Conservation (phyloP, 352 stramenopile species). For the Elongisporangium senticosum region DNA sequence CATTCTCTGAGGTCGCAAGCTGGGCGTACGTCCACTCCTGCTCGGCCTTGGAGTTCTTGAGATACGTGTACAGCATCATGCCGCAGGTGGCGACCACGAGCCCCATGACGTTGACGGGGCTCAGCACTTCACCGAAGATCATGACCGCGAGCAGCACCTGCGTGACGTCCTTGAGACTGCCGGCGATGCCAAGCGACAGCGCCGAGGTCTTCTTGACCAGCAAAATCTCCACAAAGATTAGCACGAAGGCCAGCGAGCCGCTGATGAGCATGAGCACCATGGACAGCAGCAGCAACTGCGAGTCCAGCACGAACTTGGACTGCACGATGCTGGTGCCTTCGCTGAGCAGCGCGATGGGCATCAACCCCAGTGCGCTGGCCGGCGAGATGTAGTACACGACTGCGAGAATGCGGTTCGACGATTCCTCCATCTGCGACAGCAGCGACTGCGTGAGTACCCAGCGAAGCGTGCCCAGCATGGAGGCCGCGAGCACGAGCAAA, state of each 20-base stretch:
- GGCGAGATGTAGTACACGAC: slow-evolving; percentile 85
- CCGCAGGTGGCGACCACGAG: slow-evolving; percentile 65
- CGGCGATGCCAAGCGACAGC: slow-evolving; percentile 70
- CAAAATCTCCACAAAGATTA: slow-evolving; percentile 81
- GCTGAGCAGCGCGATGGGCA: slow-evolving; percentile 58
- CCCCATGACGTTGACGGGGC: slow-evolving; percentile 53
- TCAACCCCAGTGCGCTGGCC: slow-evolving; percentile 53
- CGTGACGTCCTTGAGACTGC: slow-evolving; percentile 76
- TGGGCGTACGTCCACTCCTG: slow-evolving; percentile 20
- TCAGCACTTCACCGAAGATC: slow-evolving; percentile 70
- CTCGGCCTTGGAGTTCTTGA: slow-evolving; percentile 49
- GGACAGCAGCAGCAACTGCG: slow-evolving; percentile 39
- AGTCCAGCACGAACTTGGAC: slow-evolving; percentile 58
- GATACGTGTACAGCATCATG: slow-evolving; percentile 72
- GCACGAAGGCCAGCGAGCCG: slow-evolving; percentile 60
- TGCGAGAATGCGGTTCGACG: slow-evolving; percentile 56
- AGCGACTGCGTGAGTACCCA: slow-evolving; percentile 86
- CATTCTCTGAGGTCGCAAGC: slow-evolving; percentile 19
- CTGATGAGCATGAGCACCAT: slow-evolving; percentile 63
- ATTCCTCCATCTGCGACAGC: slow-evolving; percentile 54
- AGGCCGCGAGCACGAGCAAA: slow-evolving; percentile 59
- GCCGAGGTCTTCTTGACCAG: slow-evolving; percentile 81
- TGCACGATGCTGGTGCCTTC: slow-evolving; percentile 38
- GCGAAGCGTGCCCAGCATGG: slow-evolving; percentile 62
- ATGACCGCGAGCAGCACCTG: slow-evolving; percentile 74